These are phyloP conservation scores for Endothia cerciana DNA, from an alignment of 2,329 filamentous ascomycete species.

Conservation along the genomic window DNA sequence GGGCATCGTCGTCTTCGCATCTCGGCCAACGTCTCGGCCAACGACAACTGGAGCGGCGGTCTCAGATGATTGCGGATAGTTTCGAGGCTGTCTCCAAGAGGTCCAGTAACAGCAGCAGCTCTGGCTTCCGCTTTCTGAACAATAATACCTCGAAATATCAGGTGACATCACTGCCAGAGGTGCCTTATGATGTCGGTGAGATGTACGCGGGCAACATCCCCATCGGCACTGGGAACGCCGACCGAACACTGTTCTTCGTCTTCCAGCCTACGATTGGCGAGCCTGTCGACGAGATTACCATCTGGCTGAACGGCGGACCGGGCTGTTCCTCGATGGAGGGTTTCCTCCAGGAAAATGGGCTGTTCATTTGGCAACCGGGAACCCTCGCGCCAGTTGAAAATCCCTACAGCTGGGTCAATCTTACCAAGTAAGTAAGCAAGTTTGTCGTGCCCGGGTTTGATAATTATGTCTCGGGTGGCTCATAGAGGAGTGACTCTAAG, in stretches of 20 bases:
- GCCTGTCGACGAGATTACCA: constrained; percentile 18
- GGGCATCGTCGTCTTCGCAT: neutral
- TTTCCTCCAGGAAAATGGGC: constrained; percentile 20
- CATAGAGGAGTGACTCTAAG: neutral
- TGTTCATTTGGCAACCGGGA: constrained; percentile 15
- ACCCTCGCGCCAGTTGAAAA: constrained; percentile 18
- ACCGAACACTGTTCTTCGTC: constrained; percentile 14
- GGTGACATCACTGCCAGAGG: constrained; percentile 18
- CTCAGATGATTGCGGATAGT: neutral
- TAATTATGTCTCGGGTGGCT: neutral
- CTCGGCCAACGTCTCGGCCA: constrained; percentile 10
- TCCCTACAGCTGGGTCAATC: constrained; percentile 20
- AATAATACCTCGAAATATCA: constrained; percentile 7
- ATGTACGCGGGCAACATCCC: constrained; percentile 18
- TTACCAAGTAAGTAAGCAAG: constrained; percentile 8
- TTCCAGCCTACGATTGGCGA: constrained; percentile 16
- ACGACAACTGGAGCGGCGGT: constrained; percentile 7
- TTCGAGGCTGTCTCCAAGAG: neutral
- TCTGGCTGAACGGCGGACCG: constrained; percentile 24
- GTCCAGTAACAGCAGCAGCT: constrained; percentile 2
- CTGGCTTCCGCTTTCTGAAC: constrained; percentile 11
- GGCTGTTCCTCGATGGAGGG: constrained; percentile 21
- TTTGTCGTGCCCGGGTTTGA: neutral
- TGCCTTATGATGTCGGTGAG: constrained; percentile 23
- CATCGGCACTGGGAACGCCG: neutral